phyloP scores from a whole-genome alignment of 805 yeast species.

The Nakazawaea populi region DNA sequence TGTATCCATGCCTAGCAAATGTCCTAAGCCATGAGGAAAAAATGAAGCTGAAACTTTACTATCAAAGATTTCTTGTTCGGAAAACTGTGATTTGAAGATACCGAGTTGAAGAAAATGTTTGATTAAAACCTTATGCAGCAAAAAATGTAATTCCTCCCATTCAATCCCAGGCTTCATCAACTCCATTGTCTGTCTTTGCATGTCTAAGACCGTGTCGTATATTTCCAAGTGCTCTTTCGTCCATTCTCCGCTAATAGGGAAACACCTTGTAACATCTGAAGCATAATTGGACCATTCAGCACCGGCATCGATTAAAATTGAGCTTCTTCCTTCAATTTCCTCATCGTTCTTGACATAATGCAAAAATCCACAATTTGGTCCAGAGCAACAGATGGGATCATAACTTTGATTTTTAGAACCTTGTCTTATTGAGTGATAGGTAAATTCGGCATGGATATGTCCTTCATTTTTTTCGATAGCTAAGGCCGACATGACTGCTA shows the following conservation, averaged over 20 bases:
- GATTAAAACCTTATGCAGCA: constrained; percentile 75
- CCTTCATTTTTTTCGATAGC: constrained; percentile 86
- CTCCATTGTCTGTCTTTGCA: constrained; percentile 74
- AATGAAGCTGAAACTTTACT: constrained; percentile 72
- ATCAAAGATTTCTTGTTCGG: constrained; percentile 60
- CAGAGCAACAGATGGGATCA: constrained; percentile 95
- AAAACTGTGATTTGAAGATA: constrained; percentile 52
- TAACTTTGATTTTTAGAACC: constrained; percentile 87
- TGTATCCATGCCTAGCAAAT: constrained; percentile 88
- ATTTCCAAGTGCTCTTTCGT: constrained; percentile 79
- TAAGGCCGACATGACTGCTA: constrained; percentile 87
- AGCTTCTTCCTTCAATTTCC: constrained; percentile 46
- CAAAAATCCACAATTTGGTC: constrained; percentile 83
- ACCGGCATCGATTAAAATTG: constrained; percentile 90
- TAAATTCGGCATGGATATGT: constrained; percentile 93
- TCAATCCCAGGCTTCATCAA: constrained; percentile 70
- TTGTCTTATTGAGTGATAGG: constrained; percentile 89
- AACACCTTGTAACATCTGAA: constrained; percentile 90
- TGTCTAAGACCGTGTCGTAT: constrained; percentile 71
- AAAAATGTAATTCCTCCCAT: constrained; percentile 83
- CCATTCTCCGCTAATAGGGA: constrained; percentile 90
- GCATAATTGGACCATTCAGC: constrained; percentile 96
- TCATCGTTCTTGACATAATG: constrained; percentile 86
- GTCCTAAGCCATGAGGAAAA: constrained; percentile 96
- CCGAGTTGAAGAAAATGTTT: constrained; percentile 69